Percentiles rank a stretch among this genome's conserved stretches.
phyloP scores from a whole-genome alignment of 139 green algal genomes.

The Chlamydomonas urium region DNA sequence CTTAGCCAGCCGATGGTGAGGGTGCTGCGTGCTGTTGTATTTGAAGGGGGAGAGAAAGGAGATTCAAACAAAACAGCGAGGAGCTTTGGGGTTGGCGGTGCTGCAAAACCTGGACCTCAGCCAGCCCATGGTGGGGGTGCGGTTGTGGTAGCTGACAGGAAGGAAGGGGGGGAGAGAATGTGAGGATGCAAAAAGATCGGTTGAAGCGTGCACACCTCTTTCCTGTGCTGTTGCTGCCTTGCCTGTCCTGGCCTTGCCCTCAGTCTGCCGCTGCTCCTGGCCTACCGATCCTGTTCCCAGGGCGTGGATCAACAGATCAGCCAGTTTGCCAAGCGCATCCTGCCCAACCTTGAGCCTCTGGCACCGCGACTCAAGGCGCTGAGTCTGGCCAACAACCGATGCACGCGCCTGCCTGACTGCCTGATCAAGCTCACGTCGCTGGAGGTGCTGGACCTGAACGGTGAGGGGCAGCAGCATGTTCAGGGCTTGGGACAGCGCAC shows the following conservation, averaged over 20 bases:
- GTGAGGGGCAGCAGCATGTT: too few relatives aligned
- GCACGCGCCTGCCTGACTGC: constrained; percentile 30
- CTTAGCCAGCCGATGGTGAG: constrained; percentile 5
- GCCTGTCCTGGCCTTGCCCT: too few relatives aligned
- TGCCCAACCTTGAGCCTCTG: constrained; percentile 35
- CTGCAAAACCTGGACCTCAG: constrained; percentile 30
- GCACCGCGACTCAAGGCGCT: constrained; percentile 33
- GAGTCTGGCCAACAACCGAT: constrained; percentile 47
- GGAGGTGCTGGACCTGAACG: constrained; percentile 35
- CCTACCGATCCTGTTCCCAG: not conserved
- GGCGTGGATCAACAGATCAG: constrained; percentile 1
- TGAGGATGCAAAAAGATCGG: too few relatives aligned
- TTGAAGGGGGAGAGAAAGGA: too few relatives aligned
- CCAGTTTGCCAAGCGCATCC: constrained; percentile 8
- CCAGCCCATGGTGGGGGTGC: not conserved
- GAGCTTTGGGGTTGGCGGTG: constrained; percentile 39
- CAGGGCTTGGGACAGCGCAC: too few relatives aligned
- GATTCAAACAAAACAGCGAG: too few relatives aligned
- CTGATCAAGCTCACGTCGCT: constrained; percentile 36
- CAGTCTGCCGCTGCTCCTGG: too few relatives aligned
- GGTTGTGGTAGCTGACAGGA: too few relatives aligned
- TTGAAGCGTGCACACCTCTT: too few relatives aligned
- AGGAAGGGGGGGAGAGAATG: too few relatives aligned
- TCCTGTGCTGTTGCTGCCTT: not conserved
- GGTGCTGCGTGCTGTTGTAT: too few relatives aligned